Base-by-base conservation (phyloP, 306 rosid genomes). In the Acacia crassicarpa region DNA sequence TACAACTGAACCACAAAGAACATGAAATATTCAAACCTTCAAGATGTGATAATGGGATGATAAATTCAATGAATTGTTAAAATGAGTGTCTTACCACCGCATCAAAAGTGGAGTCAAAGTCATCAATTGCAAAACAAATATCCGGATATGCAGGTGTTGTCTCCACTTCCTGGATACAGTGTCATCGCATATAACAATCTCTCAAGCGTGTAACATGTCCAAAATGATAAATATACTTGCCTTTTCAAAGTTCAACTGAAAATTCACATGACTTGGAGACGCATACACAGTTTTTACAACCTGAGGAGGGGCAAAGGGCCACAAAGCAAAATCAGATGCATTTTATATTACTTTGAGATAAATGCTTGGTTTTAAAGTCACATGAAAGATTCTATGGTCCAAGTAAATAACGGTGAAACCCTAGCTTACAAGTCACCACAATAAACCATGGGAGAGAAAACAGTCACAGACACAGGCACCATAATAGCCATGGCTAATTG, bases 81-180 rank as follows among this genome's bases (percentile, higher is more conserved):
- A 86, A 61, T 53, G 65, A 56, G 78, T 75, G 80, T 63, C 83
- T 89, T 91, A 95, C 99, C 99, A 95, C 97, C 23, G 97, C 96
- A 93, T 91, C 99, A 88, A 93, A 95, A 35, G 99, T 95, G 79
- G 99, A 95, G 89, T 95, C 99, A 62, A 95, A 95, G 93, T 95
- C 99, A 83, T 95, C 97, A 63, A 95, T 87, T 25, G 99, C 97
- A 88, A 95, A 95, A 83, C 97, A 95, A 74, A 95, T 92, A 87
- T 95, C 99, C 15, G 99, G 99, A 93, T 95, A 95, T 43, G 99
- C 99, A 69, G 99, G 97, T 65, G 94, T 89, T 13, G 99, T 95
- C 91, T 95, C 98, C 84, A 89, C 98, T 91, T 93, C 99, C 99
- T 95, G 81, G 27, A 86, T 25, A 49, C 44, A 61, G 82, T 58